phyloP scores from a whole-genome alignment of 2,329 filamentous ascomycete species.

The Rutstroemia sp. region DNA sequence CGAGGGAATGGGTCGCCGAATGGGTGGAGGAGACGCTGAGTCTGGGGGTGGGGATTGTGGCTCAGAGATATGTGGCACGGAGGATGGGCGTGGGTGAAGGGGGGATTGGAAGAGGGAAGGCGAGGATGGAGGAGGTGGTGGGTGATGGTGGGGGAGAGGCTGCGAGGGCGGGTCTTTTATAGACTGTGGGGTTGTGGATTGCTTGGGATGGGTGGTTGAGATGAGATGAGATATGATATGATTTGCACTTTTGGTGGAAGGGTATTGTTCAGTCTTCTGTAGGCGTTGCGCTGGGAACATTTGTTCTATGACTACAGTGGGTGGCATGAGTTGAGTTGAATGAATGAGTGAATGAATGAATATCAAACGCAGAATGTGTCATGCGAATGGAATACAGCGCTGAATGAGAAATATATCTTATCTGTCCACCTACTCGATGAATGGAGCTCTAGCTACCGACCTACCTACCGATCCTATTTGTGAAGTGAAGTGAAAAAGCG shows the following conservation, averaged over 20 bases:
- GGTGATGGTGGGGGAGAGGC: slow-evolving; percentile 52
- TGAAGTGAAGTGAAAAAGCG: too few species aligned
- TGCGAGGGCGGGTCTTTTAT: slow-evolving; percentile 46
- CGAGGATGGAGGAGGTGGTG: slow-evolving; percentile 47
- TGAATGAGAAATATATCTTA: too few species aligned
- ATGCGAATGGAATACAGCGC: too few species aligned
- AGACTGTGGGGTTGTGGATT: slow-evolving; percentile 8
- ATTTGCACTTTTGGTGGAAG: too few species aligned
- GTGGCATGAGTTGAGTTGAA: not conserved
- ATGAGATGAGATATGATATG: not conserved
- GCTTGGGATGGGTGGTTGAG: not conserved
- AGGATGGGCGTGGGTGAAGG: slow-evolving; percentile 95
- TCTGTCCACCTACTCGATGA: not conserved
- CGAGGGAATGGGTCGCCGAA: slow-evolving; percentile 92
- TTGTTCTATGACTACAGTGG: too few species aligned
- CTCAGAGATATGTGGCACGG: slow-evolving; percentile 88
- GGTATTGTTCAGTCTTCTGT: too few species aligned
- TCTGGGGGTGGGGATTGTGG: slow-evolving; percentile 74
- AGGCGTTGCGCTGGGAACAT: too few species aligned
- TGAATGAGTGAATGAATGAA: not conserved
- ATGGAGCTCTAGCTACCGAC: not conserved
- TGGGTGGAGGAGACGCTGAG: slow-evolving; percentile 88
- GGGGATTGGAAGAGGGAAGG: slow-evolving; percentile 53
- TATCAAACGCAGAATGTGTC: not conserved
- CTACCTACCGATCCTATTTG: too few species aligned